Percentiles rank a stretch among this genome's conserved stretches.
Conservation (phyloP, 2,329 filamentous ascomycete genomes). For the Rugonectria rugulosa region DNA sequence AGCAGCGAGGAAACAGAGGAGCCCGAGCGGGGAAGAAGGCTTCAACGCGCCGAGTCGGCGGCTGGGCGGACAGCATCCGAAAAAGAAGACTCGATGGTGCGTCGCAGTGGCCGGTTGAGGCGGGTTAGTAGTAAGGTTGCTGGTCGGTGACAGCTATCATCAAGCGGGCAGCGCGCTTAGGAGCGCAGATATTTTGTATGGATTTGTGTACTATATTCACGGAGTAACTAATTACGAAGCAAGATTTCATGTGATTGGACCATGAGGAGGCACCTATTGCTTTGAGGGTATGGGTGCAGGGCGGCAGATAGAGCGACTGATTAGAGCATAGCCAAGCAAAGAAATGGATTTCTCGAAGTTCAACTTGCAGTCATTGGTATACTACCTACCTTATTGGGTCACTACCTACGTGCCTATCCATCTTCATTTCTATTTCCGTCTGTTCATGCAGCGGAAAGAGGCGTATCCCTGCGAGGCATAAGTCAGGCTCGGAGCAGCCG, state of each 20-base stretch:
- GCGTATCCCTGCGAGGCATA: too few relatives aligned
- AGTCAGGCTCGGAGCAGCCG: too few relatives aligned
- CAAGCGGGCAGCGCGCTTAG: neutral
- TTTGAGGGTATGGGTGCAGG: neutral
- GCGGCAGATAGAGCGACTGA: slow-evolving; percentile 1
- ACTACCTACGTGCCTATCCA: neutral
- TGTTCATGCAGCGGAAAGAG: too few relatives aligned
- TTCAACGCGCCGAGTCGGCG: slow-evolving; percentile 19
- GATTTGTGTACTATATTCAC: slow-evolving; percentile 11
- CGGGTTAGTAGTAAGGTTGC: slow-evolving; percentile 44
- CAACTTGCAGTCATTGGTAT: slow-evolving; percentile 10
- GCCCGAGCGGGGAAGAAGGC: slow-evolving; percentile 36
- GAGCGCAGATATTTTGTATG: neutral
- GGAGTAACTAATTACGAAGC: slow-evolving; percentile 3
- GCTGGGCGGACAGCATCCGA: slow-evolving; percentile 16
- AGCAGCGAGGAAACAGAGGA: slow-evolving; percentile 38
- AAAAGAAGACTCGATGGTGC: slow-evolving; percentile 35
- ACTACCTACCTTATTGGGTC: too few relatives aligned
- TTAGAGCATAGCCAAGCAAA: slow-evolving; percentile 7
- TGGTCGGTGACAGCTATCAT: slow-evolving; percentile 25
- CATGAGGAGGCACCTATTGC: neutral
- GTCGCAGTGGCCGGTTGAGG: slow-evolving; percentile 47
- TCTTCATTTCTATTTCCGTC: neutral
- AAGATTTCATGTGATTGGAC: slow-evolving; percentile 5
- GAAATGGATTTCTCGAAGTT: slow-evolving; percentile 13